These are phyloP conservation scores for Fusarium chuoi DNA, from an alignment of 2,329 filamentous ascomycete species.

Conservation along the genomic window DNA sequence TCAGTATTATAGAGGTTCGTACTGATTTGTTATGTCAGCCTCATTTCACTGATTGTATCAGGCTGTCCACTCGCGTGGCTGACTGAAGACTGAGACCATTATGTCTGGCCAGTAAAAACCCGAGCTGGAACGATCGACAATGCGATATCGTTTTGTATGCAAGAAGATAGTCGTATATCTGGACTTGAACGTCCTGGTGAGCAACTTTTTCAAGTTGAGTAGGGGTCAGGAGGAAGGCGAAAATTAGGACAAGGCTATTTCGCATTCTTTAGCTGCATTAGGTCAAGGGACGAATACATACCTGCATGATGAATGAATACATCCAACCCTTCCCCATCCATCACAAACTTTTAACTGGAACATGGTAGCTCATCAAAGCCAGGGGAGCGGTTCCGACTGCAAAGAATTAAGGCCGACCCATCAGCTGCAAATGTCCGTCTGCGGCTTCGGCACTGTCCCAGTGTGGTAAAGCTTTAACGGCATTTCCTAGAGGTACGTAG, in stretches of 20 bases:
- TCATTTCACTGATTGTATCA: constrained; percentile 1
- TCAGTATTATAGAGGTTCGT: constrained; percentile 25
- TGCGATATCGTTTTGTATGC: constrained; percentile 3
- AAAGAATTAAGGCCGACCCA: constrained; percentile 25
- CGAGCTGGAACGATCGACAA: constrained; percentile 9
- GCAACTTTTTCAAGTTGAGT: background rate
- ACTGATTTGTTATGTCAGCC: constrained; percentile 13
- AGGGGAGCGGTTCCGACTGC: constrained; percentile 33
- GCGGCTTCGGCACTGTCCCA: constrained; percentile 32
- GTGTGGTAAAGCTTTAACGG: constrained; percentile 32
- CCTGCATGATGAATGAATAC: background rate
- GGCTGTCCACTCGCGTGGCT: constrained; percentile 6
- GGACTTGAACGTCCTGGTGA: background rate
- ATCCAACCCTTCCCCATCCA: background rate
- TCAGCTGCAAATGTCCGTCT: constrained; percentile 30
- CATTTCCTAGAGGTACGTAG: constrained; percentile 20
- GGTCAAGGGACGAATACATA: constrained; percentile 15
- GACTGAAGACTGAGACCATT: background rate
- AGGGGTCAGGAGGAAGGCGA: constrained; percentile 16
- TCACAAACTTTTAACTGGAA: background rate
- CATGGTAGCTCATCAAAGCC: constrained; percentile 17
- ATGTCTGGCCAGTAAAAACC: constrained; percentile 6
- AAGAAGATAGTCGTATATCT: background rate
- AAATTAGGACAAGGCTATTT: constrained; percentile 25
- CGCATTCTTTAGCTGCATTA: constrained; percentile 37